A percentile compares a stretch with the other conserved stretches of the same genome.
phyloP scores from a whole-genome alignment of 2,329 filamentous ascomycete genomes.

The Sporothrix curviconia region DNA sequence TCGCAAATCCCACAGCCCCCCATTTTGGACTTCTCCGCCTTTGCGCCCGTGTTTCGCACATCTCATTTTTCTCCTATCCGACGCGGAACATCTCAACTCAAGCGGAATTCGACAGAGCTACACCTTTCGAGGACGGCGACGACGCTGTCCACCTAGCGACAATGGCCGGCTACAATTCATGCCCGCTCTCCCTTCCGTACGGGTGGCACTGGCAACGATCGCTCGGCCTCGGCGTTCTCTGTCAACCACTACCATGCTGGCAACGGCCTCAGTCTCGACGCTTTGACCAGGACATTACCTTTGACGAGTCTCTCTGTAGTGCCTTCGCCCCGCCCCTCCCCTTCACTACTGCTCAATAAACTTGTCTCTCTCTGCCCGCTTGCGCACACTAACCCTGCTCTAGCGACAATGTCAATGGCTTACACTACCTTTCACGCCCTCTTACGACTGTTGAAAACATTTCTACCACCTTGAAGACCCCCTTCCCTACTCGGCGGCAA shows the following conservation, averaged over 20 bases:
- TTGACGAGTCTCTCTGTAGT: constrained; percentile 52
- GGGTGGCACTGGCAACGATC: constrained; percentile 37
- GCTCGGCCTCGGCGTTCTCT: constrained; percentile 43
- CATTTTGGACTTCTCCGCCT: neutral
- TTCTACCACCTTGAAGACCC: constrained; percentile 58
- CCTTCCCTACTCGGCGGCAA: constrained; percentile 46
- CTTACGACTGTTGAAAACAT: constrained; percentile 57
- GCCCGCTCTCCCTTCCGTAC: constrained; percentile 42
- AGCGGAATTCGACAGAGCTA: neutral
- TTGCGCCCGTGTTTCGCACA: neutral
- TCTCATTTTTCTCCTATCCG: no score
- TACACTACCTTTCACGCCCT: constrained; percentile 48
- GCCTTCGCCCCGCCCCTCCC: constrained; percentile 10
- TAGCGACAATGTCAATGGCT: constrained; percentile 39
- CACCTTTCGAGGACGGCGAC: neutral
- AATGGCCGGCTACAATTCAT: constrained; percentile 55
- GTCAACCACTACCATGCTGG: constrained; percentile 26
- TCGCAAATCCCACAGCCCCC: constrained; percentile 23
- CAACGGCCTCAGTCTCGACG: constrained; percentile 38
- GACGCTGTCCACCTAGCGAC: constrained; percentile 13
- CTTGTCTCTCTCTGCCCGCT: neutral
- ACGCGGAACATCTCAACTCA: neutral
- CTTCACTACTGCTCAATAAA: neutral
- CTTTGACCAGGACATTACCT: constrained; percentile 47
- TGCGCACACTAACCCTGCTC: neutral